A percentile compares a stretch with the other conserved stretches of the same genome.
These are phyloP conservation scores for Yamadazyma mexicana DNA, from an alignment of 1,139 yeast genomes.

Conservation along the genomic window DNA sequence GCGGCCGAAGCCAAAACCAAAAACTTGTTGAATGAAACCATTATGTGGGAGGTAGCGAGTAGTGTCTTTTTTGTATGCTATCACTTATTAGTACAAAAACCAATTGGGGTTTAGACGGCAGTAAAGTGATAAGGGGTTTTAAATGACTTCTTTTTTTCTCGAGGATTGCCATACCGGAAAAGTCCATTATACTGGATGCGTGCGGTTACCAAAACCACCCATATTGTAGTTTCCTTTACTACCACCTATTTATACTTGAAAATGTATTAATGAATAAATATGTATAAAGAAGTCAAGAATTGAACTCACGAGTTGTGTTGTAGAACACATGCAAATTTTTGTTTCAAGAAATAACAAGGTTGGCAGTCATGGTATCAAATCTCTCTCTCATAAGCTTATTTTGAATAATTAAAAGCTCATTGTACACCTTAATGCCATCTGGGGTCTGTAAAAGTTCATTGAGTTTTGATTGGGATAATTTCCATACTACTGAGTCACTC, in stretches of 20 bases:
- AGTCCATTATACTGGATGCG: background rate
- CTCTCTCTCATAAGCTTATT: conserved; percentile 70
- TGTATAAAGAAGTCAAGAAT: background rate
- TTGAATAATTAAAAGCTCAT: conserved; percentile 67
- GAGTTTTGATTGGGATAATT: conserved; percentile 51
- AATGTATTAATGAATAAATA: conserved; percentile 1
- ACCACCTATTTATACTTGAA: no score
- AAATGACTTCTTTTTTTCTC: no score
- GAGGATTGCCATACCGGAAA: no score
- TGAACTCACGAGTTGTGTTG: conserved; percentile 19
- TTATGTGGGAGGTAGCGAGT: conserved; percentile 8
- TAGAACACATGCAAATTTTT: background rate
- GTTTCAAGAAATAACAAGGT: conserved; percentile 50
- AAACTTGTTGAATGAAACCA: conserved; percentile 30
- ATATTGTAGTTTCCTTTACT: no score
- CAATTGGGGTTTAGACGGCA: background rate
- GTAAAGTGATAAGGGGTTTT: no score
- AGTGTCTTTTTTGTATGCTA: background rate
- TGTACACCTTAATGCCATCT: conserved; percentile 55
- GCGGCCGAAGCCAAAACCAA: conserved; percentile 19
- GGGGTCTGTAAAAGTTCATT: conserved; percentile 40
- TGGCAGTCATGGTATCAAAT: conserved; percentile 70
- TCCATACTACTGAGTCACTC: conserved; percentile 71
- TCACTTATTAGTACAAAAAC: background rate
- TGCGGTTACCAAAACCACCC: no score